Base-by-base conservation (phyloP, 192 early-diverging fungal genomes). In the Entomortierella lignicola region DNA sequence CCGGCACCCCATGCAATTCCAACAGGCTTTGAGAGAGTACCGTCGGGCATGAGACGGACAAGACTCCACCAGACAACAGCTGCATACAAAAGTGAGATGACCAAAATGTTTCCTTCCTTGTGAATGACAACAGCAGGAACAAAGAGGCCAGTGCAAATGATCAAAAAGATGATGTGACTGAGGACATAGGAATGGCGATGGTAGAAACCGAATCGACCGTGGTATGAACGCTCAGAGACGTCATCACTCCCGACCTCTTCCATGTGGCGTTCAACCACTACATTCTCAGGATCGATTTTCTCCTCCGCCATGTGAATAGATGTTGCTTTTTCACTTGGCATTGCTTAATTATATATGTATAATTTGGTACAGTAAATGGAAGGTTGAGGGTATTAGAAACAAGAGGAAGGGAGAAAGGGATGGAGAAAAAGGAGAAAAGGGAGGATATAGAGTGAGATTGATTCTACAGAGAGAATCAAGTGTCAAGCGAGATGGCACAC, bases 101-200 rank as follows among this genome's bases (percentile, higher is more conserved):
- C 74, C 3, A 77, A 61, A 60, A 77, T n/a, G 44, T 77, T 77
- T 44, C 74, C 74, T 26, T 26, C 41, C 61, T 77, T 77, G 66
- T 55, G 74, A 34, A 77, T 32, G 54, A 77, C 55, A 18, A 54
- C 74, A 8, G 74, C 74, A 31, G 74, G 74, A 44, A 77, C 44
- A 50, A 77, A 77, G 55, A 77, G 66, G 23, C 74, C 74, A 8
- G 66, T 77, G 74, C 66, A 64, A 48, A 77, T 64, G 30, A 41
- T 34, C 34, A 77, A 77, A 30, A 54, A 48, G 54, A 75, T 32
- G 31, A 62, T 21, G 27, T 75, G 66, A 44, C 47, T 63, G 18
- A 67, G 30, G 27, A 55, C 12, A 0, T 27, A 23, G 27, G 37
- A 41, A 50, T 75, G 50, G 31, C 54, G 59, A 58, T 75, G 55